Base-by-base conservation (phyloP, 345 rosid species). In the Durio zibethinus region DNA sequence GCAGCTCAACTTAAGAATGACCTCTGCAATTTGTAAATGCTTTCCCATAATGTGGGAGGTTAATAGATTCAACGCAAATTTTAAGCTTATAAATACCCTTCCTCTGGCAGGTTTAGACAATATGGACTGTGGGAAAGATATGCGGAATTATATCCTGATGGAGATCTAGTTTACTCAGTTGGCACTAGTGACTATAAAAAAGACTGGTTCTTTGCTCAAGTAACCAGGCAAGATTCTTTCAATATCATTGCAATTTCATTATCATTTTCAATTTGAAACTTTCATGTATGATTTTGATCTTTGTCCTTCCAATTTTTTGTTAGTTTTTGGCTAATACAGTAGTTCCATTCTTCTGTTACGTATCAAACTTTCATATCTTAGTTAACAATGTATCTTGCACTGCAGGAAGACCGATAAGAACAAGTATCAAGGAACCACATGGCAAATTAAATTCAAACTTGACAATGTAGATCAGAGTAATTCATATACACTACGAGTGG, bases 101-200 rank as follows among this genome's bases (percentile, higher is more conserved):
- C 43, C 15, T 21, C 10, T 31, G 12, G 27, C 85, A 91, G 94
- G 86, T 93, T 91, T 52, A 83, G 98, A 81, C 98, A 92, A 31
- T 92, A 92, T 59, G 98, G 98, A 72, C 52, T 93, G n/a, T 93
- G 97, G 97, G 98, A 93, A 62, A 90, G 97, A 80, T 93, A 92
- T 2, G 82, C 90, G 43, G 95, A 93, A 29, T 7, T 90, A 35
- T 93, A 90, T 66, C 94, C 97, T 1, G 84, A 86, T 12, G 83
- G 80, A 54, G 98, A 93, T 78, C 79, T 93, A 79, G 86, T 92
- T 2, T 93, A 92, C 82, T 88, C 87, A 1, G 82, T 92, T 56
- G 98, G 91, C 16, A 59, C 67, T 18, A 90, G 95, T 45, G 88
- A 92, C 82, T 92, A 86, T 54, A 80, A 27, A 25, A 89, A 86